Conservation (phyloP, 106 monocot species). For the Platanthera guangdongensis region DNA sequence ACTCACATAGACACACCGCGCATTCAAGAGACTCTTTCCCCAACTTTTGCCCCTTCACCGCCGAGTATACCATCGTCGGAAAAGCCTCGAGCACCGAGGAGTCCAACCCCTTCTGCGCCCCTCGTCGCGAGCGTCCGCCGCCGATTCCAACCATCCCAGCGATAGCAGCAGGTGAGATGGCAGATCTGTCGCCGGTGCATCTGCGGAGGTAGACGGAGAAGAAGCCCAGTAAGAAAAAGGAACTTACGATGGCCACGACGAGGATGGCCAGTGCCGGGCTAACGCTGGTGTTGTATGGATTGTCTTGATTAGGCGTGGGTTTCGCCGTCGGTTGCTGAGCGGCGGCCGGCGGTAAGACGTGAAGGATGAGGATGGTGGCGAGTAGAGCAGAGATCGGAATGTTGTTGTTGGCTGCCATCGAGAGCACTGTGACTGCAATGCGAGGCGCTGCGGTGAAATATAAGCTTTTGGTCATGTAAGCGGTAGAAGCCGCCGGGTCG, state of each 20-base stretch:
- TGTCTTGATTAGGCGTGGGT: neutral
- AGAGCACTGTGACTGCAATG: neutral
- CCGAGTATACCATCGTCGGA: constrained; percentile 21
- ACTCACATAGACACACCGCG: constrained; percentile 49
- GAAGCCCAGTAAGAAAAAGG: constrained; percentile 20
- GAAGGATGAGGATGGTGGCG: neutral
- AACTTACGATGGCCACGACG: constrained; percentile 15
- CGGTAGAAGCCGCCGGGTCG: neutral
- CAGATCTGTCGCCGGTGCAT: constrained; percentile 12
- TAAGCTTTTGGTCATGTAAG: no score
- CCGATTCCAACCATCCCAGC: neutral
- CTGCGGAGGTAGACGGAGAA: constrained; percentile 23
- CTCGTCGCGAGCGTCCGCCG: neutral
- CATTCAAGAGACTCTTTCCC: constrained; percentile 43
- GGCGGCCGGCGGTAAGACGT: neutral
- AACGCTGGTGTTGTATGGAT: constrained; percentile 5
- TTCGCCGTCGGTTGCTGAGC: neutral
- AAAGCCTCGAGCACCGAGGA: constrained; percentile 21
- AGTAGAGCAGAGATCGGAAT: neutral
- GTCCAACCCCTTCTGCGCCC: constrained; percentile 10
- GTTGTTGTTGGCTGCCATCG: neutral
- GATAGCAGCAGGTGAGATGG: neutral
- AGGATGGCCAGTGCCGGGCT: constrained; percentile 18
- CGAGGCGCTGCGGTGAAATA: neutral
- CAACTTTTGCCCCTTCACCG: constrained; percentile 12